Percentiles rank a stretch among this genome's conserved stretches.
These are phyloP conservation scores for Fraxinus sp. DNA, from an alignment of 305 asterid genomes.

Conservation along the genomic window DNA sequence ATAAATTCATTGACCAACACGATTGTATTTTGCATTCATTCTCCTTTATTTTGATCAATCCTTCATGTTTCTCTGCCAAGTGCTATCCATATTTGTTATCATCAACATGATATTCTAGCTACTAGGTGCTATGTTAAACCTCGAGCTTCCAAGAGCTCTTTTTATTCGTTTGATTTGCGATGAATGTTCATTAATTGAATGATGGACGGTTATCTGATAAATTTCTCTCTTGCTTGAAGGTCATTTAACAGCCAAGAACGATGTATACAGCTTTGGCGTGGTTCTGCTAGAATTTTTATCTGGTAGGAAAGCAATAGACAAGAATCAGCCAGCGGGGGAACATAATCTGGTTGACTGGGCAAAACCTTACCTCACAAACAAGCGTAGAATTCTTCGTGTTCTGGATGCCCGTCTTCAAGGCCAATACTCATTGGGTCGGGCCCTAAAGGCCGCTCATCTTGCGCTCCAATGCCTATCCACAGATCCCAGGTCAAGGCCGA, in stretches of 20 bases:
- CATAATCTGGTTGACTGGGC: slow-evolving; percentile 67
- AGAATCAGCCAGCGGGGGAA: slow-evolving; percentile 58
- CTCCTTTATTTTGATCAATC: not conserved
- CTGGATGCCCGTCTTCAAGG: slow-evolving; percentile 58
- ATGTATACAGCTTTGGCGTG: slow-evolving; percentile 63
- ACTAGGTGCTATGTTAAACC: not conserved
- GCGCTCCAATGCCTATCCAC: slow-evolving; percentile 48
- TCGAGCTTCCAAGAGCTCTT: not conserved
- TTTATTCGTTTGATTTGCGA: not conserved
- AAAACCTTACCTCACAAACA: slow-evolving; percentile 56
- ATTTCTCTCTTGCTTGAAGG: slow-evolving; percentile 28
- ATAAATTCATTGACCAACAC: not conserved
- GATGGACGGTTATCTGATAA: not conserved
- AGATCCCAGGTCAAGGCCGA: slow-evolving; percentile 48
- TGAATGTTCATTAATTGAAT: not conserved
- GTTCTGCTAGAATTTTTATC: slow-evolving; percentile 56
- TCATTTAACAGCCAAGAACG: slow-evolving; percentile 61
- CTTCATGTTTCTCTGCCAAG: not conserved
- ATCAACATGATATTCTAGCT: not conserved
- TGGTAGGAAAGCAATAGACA: slow-evolving; percentile 61
- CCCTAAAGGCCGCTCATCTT: slow-evolving; percentile 44
- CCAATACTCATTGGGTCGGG: slow-evolving; percentile 43
- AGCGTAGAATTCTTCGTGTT: slow-evolving; percentile 43
- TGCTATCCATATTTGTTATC: not conserved
- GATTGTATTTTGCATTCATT: not conserved